Evolutionary conservation across 768 basidiomycete species (phyloP).

Genomic region (Amanita phalloides): DNA sequence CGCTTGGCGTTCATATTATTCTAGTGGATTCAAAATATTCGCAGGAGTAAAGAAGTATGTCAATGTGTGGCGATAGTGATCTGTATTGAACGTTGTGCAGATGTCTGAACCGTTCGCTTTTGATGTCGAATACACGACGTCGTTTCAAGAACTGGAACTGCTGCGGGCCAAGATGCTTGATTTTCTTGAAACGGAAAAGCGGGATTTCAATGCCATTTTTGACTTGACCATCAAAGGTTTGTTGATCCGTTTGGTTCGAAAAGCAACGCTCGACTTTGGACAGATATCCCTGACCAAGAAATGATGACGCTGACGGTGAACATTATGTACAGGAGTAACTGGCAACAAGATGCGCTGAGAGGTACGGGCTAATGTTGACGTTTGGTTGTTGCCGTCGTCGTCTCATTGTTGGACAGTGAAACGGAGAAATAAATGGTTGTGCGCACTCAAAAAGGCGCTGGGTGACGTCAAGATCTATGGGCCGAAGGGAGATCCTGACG

Average conservation of each 20-base stretch:
- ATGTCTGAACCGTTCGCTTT: conserved; percentile 80
- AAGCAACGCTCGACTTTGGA: conserved; percentile 6
- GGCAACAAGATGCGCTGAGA: conserved; percentile 69
- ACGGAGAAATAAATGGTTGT: conserved; percentile 88
- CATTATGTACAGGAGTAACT: conserved; percentile 86
- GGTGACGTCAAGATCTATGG: conserved; percentile 65
- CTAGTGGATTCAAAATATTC: conserved; percentile 62
- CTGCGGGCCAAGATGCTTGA: conserved; percentile 71
- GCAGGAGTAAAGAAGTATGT: conserved; percentile 54
- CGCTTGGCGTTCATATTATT: background rate
- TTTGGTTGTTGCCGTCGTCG: conserved; percentile 8
- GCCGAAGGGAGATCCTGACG: conserved; percentile 45
- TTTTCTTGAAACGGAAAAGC: conserved; percentile 58
- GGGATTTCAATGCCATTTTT: conserved; percentile 70
- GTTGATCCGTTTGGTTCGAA: conserved; percentile 6
- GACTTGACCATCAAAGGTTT: conserved; percentile 61
- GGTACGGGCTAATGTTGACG: conserved; percentile 21
- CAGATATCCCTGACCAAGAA: conserved; percentile 69
- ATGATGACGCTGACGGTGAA: conserved; percentile 69
- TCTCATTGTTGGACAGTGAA: conserved; percentile 31
- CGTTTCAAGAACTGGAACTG: conserved; percentile 71
- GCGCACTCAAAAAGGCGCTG: conserved; percentile 67
- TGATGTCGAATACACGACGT: conserved; percentile 68
- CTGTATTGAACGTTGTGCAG: conserved; percentile 10
- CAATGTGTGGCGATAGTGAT: background rate